Base-by-base conservation (phyloP, 352 stramenopile species). In the Blastocystis sp. region DNA sequence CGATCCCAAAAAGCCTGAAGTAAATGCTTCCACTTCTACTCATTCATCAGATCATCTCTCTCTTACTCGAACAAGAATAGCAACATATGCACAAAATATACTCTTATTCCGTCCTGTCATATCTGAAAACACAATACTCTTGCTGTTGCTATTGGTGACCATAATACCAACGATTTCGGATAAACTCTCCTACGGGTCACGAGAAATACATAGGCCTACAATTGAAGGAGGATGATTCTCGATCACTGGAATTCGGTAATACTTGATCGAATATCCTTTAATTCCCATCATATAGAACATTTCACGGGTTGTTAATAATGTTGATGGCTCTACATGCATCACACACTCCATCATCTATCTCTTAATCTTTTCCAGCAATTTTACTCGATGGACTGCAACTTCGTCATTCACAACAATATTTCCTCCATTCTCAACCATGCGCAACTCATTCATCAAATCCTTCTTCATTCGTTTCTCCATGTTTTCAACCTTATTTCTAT, bases 391-490 rank as follows among this genome's bases (percentile, higher is more conserved):
- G 6, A 52, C 1, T 16, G 42, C 16, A 19, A 74, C 52, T 51
- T 89, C 88, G 0, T 69, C 58, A 27, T 87, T 83, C 1, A 89
- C 67, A 4, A 89, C 27, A 49, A 89, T 88, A 52, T 85, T 78
- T 9, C 85, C 57, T 11, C 74, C 56, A 39, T 85, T 89, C 0
- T 37, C 32, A n/a, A 87, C 78, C 29, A 94, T 92, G 66, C 51
- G 71, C 12, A 32, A 32, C 81, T 94, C 92, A 0, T 73, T 88
- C 29, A 94, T 90, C 32, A 95, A 89, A 58, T 96, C 93, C 43
- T 92, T 88, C 89, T 95, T 95, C 0, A 95, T 90, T 66, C 94
- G 92, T 19, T 87, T 59, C 80, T 96, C 93, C 43, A 95, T 95
- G 21, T 90, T 91, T 0, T 92, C 91, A 46, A 96, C 71, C 19